A percentile compares a stretch with the other conserved stretches of the same genome.
Conservation (phyloP, 1,139 yeast species). For the Kodamaea alishanica region DNA sequence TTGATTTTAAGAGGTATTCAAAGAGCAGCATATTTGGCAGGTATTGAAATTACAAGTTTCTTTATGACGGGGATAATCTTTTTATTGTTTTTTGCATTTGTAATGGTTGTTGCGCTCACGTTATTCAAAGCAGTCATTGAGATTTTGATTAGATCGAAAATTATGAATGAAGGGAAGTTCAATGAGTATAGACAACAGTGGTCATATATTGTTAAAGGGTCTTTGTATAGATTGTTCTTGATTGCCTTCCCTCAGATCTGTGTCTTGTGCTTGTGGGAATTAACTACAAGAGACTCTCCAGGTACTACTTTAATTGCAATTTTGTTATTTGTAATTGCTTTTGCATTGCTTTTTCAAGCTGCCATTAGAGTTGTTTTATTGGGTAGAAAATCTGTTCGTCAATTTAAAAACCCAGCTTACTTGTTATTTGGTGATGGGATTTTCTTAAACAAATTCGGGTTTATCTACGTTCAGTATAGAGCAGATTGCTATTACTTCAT, state of each 20-base stretch:
- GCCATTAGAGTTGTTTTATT: slow-evolving; percentile 63
- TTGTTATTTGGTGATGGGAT: slow-evolving; percentile 79
- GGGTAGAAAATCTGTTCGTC: slow-evolving; percentile 67
- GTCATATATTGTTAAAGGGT: slow-evolving; percentile 80
- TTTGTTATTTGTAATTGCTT: slow-evolving; percentile 54
- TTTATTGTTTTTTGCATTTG: slow-evolving; percentile 73
- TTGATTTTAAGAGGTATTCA: slow-evolving; percentile 86
- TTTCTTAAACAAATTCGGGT: slow-evolving; percentile 85
- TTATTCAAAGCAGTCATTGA: slow-evolving; percentile 75
- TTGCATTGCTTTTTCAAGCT: slow-evolving; percentile 68
- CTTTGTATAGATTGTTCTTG: slow-evolving; percentile 74
- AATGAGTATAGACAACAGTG: slow-evolving; percentile 77
- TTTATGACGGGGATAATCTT: slow-evolving; percentile 86
- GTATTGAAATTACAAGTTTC: slow-evolving; percentile 79
- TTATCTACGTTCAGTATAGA: slow-evolving; percentile 83
- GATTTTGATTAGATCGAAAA: slow-evolving; percentile 56
- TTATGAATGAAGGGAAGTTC: slow-evolving; percentile 63
- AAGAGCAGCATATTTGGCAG: slow-evolving; percentile 81
- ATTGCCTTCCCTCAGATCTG: slow-evolving; percentile 85
- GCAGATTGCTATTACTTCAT: slow-evolving; percentile 88
- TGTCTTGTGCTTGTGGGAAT: slow-evolving; percentile 84
- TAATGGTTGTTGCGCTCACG: slow-evolving; percentile 60
- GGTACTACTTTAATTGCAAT: slow-evolving; percentile 81
- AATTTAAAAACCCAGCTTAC: slow-evolving; percentile 90
- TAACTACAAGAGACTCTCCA: slow-evolving; percentile 75